phyloP scores from a whole-genome alignment of 139 green algal genomes.

The Haematococcus lacustris region DNA sequence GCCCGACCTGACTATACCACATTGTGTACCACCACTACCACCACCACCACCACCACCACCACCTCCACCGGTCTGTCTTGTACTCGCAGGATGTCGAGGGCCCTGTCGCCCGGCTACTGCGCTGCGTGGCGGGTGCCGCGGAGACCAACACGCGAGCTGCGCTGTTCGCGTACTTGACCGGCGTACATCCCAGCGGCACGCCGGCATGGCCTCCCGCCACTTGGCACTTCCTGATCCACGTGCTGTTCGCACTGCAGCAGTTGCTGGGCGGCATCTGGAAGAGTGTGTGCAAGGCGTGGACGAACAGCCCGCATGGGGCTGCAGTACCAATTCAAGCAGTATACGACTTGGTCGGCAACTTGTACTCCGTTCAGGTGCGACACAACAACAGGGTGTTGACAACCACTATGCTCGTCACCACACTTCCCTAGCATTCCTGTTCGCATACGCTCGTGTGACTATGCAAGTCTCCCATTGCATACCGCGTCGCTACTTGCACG shows the following conservation, averaged over 20 bases:
- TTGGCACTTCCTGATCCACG: slow-evolving; percentile 9
- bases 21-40: no score
- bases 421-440: no score
- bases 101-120: slow-evolving; percentile 4
- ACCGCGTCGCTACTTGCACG: no score
- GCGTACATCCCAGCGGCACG: not conserved
- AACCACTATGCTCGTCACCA: no score
- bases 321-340: slow-evolving; percentile 36
- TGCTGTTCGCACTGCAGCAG: slow-evolving; percentile 7
- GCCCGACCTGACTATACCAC: no score
- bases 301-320: slow-evolving; percentile 14
- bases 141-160: not conserved
- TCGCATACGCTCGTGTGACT: no score
- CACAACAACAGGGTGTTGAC: no score
- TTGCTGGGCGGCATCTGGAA: slow-evolving; percentile 24
- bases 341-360: slow-evolving; percentile 49
- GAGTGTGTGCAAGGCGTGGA: slow-evolving; percentile 30
- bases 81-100: slow-evolving; percentile 8
- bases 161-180: slow-evolving; percentile 1
- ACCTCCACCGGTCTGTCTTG: no score
- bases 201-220: slow-evolving; percentile 2
- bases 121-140: not conserved
- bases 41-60: no score
- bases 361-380: slow-evolving; percentile 41
- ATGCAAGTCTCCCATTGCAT: no score